A percentile compares a stretch with the other conserved stretches of the same genome.
Evolutionary conservation across 441 rosid species (phyloP).

Genomic region (Gossypium lobatum): DNA sequence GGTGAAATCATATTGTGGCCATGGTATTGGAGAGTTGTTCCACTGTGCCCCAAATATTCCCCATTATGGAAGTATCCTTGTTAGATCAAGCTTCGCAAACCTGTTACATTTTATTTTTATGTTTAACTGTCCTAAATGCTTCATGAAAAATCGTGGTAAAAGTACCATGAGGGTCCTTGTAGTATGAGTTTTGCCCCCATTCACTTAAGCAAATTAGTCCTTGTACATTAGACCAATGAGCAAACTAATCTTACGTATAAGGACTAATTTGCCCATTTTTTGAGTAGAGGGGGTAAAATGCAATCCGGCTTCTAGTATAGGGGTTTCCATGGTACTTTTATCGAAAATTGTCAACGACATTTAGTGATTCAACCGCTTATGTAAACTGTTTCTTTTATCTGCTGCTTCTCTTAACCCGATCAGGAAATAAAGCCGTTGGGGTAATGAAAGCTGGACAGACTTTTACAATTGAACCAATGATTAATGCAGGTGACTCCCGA

Average conservation of each 20-base stretch:
- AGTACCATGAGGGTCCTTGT: too few species aligned
- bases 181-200: too few species aligned
- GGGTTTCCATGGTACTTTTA: neutral
- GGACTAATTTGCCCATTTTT: too few species aligned
- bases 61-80: constrained; percentile 84
- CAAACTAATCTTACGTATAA: too few species aligned
- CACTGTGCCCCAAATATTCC: constrained; percentile 98
- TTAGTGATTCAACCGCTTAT: neutral
- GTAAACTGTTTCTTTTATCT: constrained; percentile 2
- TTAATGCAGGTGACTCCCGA: constrained; percentile 61
- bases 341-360: neutral
- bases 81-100: constrained; percentile 14
- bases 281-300: too few species aligned
- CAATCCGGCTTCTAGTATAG: too few species aligned
- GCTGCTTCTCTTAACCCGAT: constrained; percentile 36
- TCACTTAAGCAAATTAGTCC: too few species aligned
- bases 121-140: neutral
- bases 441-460: constrained; percentile 96
- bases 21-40: constrained; percentile 94
- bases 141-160: neutral
- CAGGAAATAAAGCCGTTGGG: constrained; percentile 96
- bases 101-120: neutral
- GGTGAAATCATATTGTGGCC: constrained; percentile 94
- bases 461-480: constrained; percentile 97
- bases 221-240: too few species aligned